A percentile compares a stretch with the other conserved stretches of the same genome.
Evolutionary conservation across 768 basidiomycete genomes (phyloP).

Genomic region (Flagelloscypha sp.): DNA sequence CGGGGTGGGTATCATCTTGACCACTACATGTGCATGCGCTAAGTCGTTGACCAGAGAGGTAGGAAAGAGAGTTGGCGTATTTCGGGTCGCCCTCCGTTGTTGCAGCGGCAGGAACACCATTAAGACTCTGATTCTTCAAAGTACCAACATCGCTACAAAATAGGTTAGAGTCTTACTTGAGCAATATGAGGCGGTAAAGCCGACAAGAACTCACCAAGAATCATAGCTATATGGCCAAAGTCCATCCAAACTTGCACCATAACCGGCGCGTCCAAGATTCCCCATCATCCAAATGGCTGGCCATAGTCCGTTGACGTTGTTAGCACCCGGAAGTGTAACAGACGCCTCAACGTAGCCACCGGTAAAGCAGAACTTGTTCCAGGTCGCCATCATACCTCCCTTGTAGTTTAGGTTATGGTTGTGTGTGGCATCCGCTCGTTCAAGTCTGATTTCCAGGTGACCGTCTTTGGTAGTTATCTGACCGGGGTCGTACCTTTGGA

Average conservation of each 20-base stretch:
- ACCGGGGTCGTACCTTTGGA: conserved; percentile 22
- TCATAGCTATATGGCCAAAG: conserved; percentile 44
- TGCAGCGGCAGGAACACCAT: conserved; percentile 39
- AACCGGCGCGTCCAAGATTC: conserved; percentile 54
- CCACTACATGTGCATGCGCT: conserved; percentile 53
- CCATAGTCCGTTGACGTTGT: conserved; percentile 38
- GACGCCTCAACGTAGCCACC: conserved; percentile 43
- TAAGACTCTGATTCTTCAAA: conserved; percentile 46
- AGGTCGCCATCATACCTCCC: conserved; percentile 35
- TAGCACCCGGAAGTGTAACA: conserved; percentile 26
- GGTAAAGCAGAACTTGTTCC: conserved; percentile 57
- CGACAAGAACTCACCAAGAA: conserved; percentile 31
- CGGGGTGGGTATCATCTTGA: conserved; percentile 56
- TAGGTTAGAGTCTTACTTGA: no score
- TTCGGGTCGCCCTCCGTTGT: conserved; percentile 34
- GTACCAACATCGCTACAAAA: conserved; percentile 57
- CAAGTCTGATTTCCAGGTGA: conserved; percentile 74
- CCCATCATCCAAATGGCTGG: conserved; percentile 45
- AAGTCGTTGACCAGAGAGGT: conserved; percentile 49
- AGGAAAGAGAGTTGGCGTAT: conserved; percentile 39
- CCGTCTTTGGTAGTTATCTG: conserved; percentile 71
- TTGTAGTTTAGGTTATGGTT: conserved; percentile 80
- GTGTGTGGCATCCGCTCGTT: conserved; percentile 49
- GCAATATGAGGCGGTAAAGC: conserved; percentile 3
- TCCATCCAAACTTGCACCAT: conserved; percentile 82